These are phyloP conservation scores for Hanseniaspora uvarum DNA, from an alignment of 1,139 yeast genomes.

Conservation along the genomic window DNA sequence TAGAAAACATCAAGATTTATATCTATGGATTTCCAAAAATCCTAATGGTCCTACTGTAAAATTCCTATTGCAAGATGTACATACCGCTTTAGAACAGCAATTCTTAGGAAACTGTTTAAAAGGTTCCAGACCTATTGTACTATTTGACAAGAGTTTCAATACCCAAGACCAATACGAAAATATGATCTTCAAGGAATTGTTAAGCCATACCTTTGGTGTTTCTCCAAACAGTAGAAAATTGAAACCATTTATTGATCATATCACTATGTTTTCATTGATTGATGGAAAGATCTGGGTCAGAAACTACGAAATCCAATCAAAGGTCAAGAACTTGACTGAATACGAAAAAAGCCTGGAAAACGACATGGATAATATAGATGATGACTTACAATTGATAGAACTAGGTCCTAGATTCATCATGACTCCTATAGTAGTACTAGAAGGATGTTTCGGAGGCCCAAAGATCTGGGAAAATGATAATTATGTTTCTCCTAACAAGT, in stretches of 20 bases:
- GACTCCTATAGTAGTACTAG: constrained; percentile 82
- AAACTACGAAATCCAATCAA: constrained; percentile 83
- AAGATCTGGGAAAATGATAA: constrained; percentile 94
- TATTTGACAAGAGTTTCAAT: constrained; percentile 78
- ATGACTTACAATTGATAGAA: constrained; percentile 71
- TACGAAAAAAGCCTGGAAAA: constrained; percentile 31
- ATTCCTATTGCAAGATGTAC: constrained; percentile 87
- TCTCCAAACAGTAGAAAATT: constrained; percentile 92
- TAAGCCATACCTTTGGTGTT: constrained; percentile 82
- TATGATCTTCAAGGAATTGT: constrained; percentile 71
- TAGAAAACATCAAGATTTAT: constrained; percentile 90
- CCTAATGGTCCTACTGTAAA: constrained; percentile 97
- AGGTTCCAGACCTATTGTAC: constrained; percentile 91
- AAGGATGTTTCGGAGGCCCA: constrained; percentile 97
- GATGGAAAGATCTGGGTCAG: constrained; percentile 94
- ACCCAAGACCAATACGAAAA: constrained; percentile 45
- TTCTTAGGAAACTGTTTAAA: constrained; percentile 92
- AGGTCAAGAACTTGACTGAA: constrained; percentile 43
- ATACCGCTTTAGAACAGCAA: constrained; percentile 89
- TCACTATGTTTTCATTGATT: constrained; percentile 81
- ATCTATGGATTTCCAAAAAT: constrained; percentile 89
- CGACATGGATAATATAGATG: constrained; percentile 27
- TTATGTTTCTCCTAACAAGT: constrained; percentile 90
- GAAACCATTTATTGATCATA: constrained; percentile 92
- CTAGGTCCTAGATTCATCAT: constrained; percentile 95